These are phyloP conservation scores for Fusarium pseudocircinatum DNA, from an alignment of 2,329 filamentous ascomycete genomes.

Conservation along the genomic window DNA sequence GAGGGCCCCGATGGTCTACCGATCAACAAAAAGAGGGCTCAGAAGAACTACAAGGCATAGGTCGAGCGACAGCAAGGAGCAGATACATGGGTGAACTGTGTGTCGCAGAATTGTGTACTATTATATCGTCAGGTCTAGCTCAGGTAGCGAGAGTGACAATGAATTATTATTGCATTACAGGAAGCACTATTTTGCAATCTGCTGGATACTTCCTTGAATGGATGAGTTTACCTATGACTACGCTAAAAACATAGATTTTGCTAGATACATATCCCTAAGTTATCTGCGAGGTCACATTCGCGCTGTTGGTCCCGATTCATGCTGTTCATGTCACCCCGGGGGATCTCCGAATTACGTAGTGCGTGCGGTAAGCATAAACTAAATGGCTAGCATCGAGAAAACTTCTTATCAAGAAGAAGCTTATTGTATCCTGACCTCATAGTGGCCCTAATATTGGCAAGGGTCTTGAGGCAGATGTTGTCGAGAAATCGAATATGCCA, in stretches of 20 bases:
- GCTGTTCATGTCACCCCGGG: too few relatives aligned
- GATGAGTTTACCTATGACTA: background rate
- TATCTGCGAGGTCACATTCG: background rate
- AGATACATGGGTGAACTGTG: too few relatives aligned
- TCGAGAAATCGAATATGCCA: background rate
- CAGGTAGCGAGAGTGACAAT: background rate
- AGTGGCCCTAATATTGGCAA: background rate
- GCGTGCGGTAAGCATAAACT: background rate
- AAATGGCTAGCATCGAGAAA: too few relatives aligned
- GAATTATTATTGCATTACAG: background rate
- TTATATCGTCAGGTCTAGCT: background rate
- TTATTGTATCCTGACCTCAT: background rate
- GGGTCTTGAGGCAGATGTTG: background rate
- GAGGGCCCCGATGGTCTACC: background rate
- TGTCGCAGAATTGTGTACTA: background rate
- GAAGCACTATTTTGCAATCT: too few relatives aligned
- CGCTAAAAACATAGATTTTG: background rate
- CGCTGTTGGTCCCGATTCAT: background rate
- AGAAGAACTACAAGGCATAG: background rate
- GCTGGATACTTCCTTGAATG: rapidly evolving
- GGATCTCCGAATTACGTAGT: background rate
- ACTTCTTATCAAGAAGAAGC: background rate
- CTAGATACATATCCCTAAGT: rapidly evolving
- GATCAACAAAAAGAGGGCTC: background rate
- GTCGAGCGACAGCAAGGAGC: background rate